Conservation (phyloP, 1,139 yeast genomes). For the Geotrichum bryndzae region DNA sequence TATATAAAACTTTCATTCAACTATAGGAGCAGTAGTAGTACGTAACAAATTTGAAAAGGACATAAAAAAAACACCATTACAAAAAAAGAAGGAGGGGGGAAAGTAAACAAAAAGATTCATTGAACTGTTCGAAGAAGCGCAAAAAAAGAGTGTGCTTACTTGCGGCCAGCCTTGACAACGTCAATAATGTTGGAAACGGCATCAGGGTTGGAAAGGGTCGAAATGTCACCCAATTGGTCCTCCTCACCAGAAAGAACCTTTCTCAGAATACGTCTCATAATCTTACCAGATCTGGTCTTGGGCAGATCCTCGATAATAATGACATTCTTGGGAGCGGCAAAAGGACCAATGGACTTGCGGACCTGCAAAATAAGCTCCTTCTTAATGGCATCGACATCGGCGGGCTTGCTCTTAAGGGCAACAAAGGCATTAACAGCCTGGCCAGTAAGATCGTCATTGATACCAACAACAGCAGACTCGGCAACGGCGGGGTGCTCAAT, state of each 20-base stretch:
- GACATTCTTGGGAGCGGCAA: conserved; percentile 86
- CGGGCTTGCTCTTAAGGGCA: conserved; percentile 52
- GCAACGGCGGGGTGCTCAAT: conserved; percentile 67
- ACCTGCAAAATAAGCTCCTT: conserved; percentile 72
- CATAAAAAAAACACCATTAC: background rate
- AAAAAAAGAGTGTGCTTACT: background rate
- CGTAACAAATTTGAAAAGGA: background rate
- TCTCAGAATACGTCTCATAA: conserved; percentile 90
- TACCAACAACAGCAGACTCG: conserved; percentile 87
- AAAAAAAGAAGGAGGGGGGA: background rate
- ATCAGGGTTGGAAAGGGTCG: conserved; percentile 78
- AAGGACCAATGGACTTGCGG: conserved; percentile 83
- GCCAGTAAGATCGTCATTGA: conserved; percentile 82
- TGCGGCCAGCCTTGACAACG: conserved; percentile 17
- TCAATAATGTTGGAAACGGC: conserved; percentile 64
- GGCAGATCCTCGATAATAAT: conserved; percentile 79
- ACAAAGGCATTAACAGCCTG: conserved; percentile 89
- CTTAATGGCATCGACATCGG: conserved; percentile 51
- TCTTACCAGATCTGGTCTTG: conserved; percentile 91
- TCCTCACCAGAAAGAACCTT: conserved; percentile 78
- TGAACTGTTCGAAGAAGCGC: background rate
- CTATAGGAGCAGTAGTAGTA: background rate
- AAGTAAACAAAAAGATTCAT: background rate
- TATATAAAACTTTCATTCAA: background rate
- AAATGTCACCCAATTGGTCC: conserved; percentile 79